These are phyloP conservation scores for Fusarium liriodendri DNA, from an alignment of 2,329 filamentous ascomycete species.

Conservation along the genomic window DNA sequence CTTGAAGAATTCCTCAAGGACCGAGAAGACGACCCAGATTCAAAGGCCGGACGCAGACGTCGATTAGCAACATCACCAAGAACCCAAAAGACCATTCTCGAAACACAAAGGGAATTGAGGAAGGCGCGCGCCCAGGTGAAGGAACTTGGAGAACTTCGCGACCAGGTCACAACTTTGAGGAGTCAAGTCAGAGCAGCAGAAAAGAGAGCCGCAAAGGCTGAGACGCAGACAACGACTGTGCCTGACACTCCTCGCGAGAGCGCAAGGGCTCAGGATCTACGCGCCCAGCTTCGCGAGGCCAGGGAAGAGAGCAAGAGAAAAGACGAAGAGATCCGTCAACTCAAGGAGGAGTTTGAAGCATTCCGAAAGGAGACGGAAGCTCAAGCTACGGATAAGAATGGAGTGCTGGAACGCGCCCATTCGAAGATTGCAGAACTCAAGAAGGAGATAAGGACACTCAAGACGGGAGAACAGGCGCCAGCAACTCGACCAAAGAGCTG, in stretches of 20 bases:
- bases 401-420: constrained; percentile 67
- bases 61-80: constrained; percentile 59
- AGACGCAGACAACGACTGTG: constrained; percentile 48
- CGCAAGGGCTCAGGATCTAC: constrained; percentile 51
- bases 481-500: constrained; percentile 45
- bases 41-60: constrained; percentile 46
- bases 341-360: constrained; percentile 64
- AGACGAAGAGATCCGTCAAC: constrained; percentile 60
- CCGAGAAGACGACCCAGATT: constrained; percentile 48
- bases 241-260: constrained; percentile 35
- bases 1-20: constrained; percentile 56
- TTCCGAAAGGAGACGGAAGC: constrained; percentile 65
- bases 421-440: constrained; percentile 67
- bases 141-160: constrained; percentile 62
- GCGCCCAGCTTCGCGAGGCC: constrained; percentile 56
- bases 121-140: constrained; percentile 65
- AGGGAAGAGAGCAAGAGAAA: constrained; percentile 59
- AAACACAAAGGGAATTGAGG: constrained; percentile 65
- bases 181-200: constrained; percentile 62
- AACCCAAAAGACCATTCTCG: constrained; percentile 62
- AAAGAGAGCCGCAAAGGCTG: constrained; percentile 53
- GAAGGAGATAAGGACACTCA: constrained; percentile 62
- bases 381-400: constrained; percentile 65
- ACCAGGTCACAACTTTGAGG: constrained; percentile 65
- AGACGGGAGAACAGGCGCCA: constrained; percentile 41